Evolutionary conservation across 1,139 yeast species (phyloP).

Genomic region (Saccharomyces hybrid): DNA sequence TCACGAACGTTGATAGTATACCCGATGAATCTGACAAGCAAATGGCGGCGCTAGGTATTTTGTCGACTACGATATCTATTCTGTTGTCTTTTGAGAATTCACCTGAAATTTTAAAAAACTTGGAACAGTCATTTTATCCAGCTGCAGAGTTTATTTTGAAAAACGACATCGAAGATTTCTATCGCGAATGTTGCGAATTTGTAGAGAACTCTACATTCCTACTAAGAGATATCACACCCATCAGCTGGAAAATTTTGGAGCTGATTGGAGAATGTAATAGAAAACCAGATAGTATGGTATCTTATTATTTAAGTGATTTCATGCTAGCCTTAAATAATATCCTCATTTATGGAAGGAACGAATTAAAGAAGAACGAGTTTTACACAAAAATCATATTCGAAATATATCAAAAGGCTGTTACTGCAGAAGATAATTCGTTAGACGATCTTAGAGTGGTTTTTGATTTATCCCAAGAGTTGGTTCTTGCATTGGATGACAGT

Average conservation of each 20-base stretch:
- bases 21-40: conserved; percentile 60
- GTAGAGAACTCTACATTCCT: conserved; percentile 80
- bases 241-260: conserved; percentile 68
- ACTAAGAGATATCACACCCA: conserved; percentile 59
- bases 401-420: conserved; percentile 24
- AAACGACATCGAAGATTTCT: conserved; percentile 65
- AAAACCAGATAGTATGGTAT: conserved; percentile 42
- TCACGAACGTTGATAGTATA: conserved; percentile 40
- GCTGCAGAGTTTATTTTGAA: conserved; percentile 59
- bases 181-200: conserved; percentile 74
- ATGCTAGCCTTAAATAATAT: conserved; percentile 70
- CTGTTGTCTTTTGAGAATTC: conserved; percentile 80
- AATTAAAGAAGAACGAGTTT: conserved; percentile 35
- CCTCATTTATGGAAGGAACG: conserved; percentile 60
- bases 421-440: conserved; percentile 28
- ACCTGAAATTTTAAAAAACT: conserved; percentile 50
- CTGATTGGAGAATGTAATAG: conserved; percentile 47
- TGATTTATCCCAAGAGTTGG: conserved; percentile 30
- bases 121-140: conserved; percentile 71
- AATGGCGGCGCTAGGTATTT: conserved; percentile 78
- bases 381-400: conserved; percentile 27
- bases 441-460: conserved; percentile 31
- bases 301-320: conserved; percentile 67
- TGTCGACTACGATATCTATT: conserved; percentile 85
- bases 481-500: conserved; percentile 29